A percentile compares a stretch with the other conserved stretches of the same genome.
Evolutionary conservation across 345 rosid genomes (phyloP).

Genomic region (Hibiscus mutabilis): DNA sequence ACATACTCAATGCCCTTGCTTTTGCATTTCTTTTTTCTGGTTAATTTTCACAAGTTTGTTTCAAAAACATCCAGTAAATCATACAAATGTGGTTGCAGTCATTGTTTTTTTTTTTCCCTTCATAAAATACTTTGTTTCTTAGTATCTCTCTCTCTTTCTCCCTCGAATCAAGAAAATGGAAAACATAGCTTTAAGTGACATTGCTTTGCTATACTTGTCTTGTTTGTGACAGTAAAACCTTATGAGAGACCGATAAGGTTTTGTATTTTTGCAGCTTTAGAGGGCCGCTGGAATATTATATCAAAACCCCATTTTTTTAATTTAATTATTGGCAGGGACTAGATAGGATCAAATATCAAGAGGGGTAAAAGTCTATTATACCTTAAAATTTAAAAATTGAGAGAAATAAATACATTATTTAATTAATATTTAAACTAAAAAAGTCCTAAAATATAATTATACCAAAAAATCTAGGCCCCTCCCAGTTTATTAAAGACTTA

Average conservation of each 20-base stretch:
- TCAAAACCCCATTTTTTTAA: not conserved
- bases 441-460: no score
- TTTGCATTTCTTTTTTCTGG: not conserved
- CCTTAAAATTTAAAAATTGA: no score
- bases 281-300: slow-evolving; percentile 18
- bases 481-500: no score
- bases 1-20: not conserved
- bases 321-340: no score
- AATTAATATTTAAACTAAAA: no score
- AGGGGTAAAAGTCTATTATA: no score
- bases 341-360: no score
- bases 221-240: slow-evolving; percentile 1
- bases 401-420: no score
- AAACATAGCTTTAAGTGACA: slow-evolving; percentile 31
- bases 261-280: slow-evolving; percentile 12
- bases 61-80: not conserved
- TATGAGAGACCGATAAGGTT: slow-evolving; percentile 8
- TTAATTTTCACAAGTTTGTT: not conserved
- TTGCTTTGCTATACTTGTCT: slow-evolving; percentile 13
- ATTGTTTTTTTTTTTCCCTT: not conserved
- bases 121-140: not conserved
- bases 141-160: not conserved
- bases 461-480: no score
- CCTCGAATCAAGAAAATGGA: slow-evolving; percentile 10
- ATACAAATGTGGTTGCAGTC: not conserved